Evolutionary conservation across 179 eudicot species (phyloP).

Genomic region (Spinacia oleracea): DNA sequence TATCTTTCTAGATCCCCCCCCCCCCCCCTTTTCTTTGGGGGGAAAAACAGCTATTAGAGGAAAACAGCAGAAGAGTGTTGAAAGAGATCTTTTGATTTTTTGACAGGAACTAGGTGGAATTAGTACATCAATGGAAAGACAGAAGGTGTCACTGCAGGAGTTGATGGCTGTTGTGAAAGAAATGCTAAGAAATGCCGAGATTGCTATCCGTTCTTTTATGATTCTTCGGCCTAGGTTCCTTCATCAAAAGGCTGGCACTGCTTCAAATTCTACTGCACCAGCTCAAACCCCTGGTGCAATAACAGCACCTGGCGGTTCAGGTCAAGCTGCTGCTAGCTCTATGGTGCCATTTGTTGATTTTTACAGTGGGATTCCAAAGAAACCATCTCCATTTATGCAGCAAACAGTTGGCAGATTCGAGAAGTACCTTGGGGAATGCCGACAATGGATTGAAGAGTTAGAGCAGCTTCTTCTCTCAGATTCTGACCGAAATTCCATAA

Average conservation of each 20-base stretch:
- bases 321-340: slow-evolving; percentile 50
- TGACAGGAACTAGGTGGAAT: slow-evolving; percentile 91
- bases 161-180: slow-evolving; percentile 71
- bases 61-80: not conserved
- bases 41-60: no score
- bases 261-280: slow-evolving; percentile 46
- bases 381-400: slow-evolving; percentile 83
- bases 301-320: slow-evolving; percentile 31
- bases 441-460: slow-evolving; percentile 91
- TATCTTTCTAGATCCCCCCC: not conserved
- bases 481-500: slow-evolving; percentile 58
- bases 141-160: slow-evolving; percentile 72
- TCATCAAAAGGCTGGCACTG: slow-evolving; percentile 58
- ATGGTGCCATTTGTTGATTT: slow-evolving; percentile 65
- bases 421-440: slow-evolving; percentile 74
- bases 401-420: slow-evolving; percentile 87
- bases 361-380: slow-evolving; percentile 80
- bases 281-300: slow-evolving; percentile 58
- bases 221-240: slow-evolving; percentile 84
- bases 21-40: not conserved
- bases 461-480: slow-evolving; percentile 80
- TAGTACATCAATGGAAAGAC: slow-evolving; percentile 77
- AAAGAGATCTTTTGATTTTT: slow-evolving; percentile 4
- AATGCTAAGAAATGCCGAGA: slow-evolving; percentile 84
- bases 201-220: slow-evolving; percentile 87